Conservation (phyloP, 257 asterid species). For the Scutellaria barbata region DNA sequence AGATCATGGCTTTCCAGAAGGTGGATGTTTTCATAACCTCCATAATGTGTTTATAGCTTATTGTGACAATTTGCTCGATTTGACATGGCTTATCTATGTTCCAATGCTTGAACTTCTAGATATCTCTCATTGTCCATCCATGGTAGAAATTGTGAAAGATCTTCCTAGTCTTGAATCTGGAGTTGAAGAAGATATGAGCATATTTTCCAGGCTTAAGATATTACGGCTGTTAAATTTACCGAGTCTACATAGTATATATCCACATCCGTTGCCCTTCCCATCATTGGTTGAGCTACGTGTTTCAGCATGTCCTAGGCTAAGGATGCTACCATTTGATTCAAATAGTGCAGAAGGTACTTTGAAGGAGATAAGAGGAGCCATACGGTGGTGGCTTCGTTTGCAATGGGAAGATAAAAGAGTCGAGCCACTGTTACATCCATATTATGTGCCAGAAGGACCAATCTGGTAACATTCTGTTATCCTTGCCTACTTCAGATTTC, state of each 20-base stretch:
- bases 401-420: constrained; percentile 35
- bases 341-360: constrained; percentile 14
- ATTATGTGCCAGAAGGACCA: constrained; percentile 26
- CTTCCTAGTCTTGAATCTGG: not conserved
- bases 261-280: constrained; percentile 30
- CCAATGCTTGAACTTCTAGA: constrained; percentile 38
- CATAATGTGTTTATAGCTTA: constrained; percentile 30
- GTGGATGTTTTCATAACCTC: constrained; percentile 26
- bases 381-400: constrained; percentile 33
- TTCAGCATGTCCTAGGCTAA: constrained; percentile 20
- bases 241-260: constrained; percentile 21
- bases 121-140: constrained; percentile 37
- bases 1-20: not conserved
- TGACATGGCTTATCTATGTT: constrained; percentile 33
- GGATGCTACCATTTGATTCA: constrained; percentile 33
- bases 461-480: constrained; percentile 10
- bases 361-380: constrained; percentile 35
- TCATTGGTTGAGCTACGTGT: constrained; percentile 30
- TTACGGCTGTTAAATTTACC: constrained; percentile 29
- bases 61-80: constrained; percentile 31
- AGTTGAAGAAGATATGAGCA: constrained; percentile 7
- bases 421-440: constrained; percentile 12
- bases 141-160: constrained; percentile 34
- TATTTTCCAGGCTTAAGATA: constrained; percentile 34
- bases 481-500: not conserved